Percentiles rank a stretch among this genome's conserved stretches.
Evolutionary conservation across 108 stramenopile genomes (phyloP).

Genomic region (Cyclostephanos invisitatus): DNA sequence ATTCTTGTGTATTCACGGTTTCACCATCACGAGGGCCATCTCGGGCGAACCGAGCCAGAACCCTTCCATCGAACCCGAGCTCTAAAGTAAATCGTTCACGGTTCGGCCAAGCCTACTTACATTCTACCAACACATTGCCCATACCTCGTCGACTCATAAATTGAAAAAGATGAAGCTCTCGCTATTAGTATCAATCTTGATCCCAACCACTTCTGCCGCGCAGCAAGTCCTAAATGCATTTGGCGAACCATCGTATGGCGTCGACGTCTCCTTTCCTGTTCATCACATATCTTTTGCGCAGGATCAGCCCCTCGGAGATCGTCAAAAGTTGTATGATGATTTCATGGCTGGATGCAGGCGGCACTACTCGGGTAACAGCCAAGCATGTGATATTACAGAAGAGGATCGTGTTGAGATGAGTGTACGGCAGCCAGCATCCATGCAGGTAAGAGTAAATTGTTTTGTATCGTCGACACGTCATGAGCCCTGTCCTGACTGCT

Average conservation of each 20-base stretch:
- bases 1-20: too few species aligned
- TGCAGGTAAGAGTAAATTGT: constrained; percentile 53
- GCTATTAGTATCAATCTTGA: constrained; percentile 11
- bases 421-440: constrained; percentile 71
- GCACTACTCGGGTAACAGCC: constrained; percentile 42
- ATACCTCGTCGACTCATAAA: too few species aligned
- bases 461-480: neutral
- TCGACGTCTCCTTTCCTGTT: constrained; percentile 83
- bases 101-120: too few species aligned
- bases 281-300: constrained; percentile 46
- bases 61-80: too few species aligned
- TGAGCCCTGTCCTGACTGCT: neutral
- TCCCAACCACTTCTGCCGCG: constrained; percentile 10
- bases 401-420: constrained; percentile 74
- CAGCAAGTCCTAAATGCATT: constrained; percentile 41
- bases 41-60: too few species aligned
- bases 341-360: constrained; percentile 79
- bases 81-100: too few species aligned
- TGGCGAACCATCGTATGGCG: constrained; percentile 61
- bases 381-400: constrained; percentile 65
- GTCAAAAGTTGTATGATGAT: constrained; percentile 65
- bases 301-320: constrained; percentile 51
- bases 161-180: constrained; percentile 50
- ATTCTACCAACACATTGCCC: neutral
- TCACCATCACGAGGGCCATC: too few species aligned